phyloP scores from a whole-genome alignment of 2,329 filamentous ascomycete genomes.

The Microsporum ferrugineum region DNA sequence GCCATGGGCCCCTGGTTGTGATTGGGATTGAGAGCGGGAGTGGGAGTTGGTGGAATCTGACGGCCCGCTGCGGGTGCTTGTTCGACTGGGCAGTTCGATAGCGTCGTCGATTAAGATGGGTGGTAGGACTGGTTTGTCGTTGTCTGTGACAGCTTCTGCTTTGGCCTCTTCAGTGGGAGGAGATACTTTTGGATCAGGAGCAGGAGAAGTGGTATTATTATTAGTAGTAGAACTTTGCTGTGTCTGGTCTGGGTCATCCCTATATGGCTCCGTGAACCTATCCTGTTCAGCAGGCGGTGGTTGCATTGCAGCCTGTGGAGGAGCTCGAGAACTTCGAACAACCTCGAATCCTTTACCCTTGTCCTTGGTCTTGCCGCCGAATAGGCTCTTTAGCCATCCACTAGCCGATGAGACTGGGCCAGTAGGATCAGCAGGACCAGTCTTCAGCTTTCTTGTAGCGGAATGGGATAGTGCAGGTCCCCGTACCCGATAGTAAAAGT shows the following conservation, averaged over 20 bases:
- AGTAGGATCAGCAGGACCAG: slow-evolving; percentile 87
- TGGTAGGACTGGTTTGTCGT: slow-evolving; percentile 46
- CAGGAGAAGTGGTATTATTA: not conserved
- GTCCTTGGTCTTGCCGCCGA: slow-evolving; percentile 80
- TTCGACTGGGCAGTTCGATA: slow-evolving; percentile 53
- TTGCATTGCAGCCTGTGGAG: not conserved
- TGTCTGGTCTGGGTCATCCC: slow-evolving; percentile 39
- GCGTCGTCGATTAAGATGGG: slow-evolving; percentile 48
- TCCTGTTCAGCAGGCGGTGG: slow-evolving; percentile 29
- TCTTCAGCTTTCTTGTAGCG: slow-evolving; percentile 74
- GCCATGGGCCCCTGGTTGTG: not conserved
- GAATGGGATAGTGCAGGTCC: slow-evolving; percentile 76
- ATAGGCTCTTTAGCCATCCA: slow-evolving; percentile 72
- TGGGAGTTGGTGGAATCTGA: slow-evolving; percentile 17
- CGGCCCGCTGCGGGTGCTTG: slow-evolving; percentile 43
- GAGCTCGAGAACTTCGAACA: slow-evolving; percentile 71
- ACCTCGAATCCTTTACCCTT: slow-evolving; percentile 96
- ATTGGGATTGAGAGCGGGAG: slow-evolving; percentile 11
- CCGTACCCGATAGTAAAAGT: slow-evolving; percentile 91
- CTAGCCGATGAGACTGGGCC: slow-evolving; percentile 80
- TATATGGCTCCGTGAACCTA: slow-evolving; percentile 54
- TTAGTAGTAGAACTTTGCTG: slow-evolving; percentile 12
- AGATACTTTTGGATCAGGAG: slow-evolving; percentile 9
- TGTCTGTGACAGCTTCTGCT: not conserved
- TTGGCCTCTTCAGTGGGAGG: not conserved